Base-by-base conservation (phyloP, 106 monocot genomes). In the Dendrobium catenatum region DNA sequence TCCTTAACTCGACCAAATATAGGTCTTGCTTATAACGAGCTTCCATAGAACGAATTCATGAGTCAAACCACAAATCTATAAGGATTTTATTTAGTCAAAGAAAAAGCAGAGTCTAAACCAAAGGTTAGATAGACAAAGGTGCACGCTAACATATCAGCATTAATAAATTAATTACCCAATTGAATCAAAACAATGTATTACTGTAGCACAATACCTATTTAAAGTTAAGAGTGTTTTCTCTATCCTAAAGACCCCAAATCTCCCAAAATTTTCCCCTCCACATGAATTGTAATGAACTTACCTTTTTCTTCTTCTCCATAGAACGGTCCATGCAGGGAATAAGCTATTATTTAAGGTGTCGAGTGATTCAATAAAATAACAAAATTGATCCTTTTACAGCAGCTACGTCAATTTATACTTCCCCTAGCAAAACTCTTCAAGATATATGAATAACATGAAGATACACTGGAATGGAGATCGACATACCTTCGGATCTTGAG, bases 401-500 rank as follows among this genome's bases (percentile, higher is more conserved):
- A 64, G 16, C 56, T 16, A 17, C 54, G 54, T 55, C 17, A 55
- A 17, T 17, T 55, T 20, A 15, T 16, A 68, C 2, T 1, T 5
- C 9, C 7, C 26, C 68, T 68, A 68, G 1, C 4, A 27, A 27
- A 68, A 68, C 27, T n/a, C 31, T 26, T 68, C 29, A 27, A 68
- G 68, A 68, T 68, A 68, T 31, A 41, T 75, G 41, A 4, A 75
- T 42, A 43, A 75, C n/a, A 58, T 58, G 58, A 19, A 58, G 58
- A 58, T 15, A 42, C 22, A 6, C 49, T 19, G 29, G 2, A 13
- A 49, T 41, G 29, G 9, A 46, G 26, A 51, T 18, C 19, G 19
- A 6, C 41, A 74, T 94, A 97, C 97, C 92, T 97, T 94, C 19
- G 94, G 92, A 86, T 94, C 92, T 87, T 93, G 92, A 79, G 90